These are phyloP conservation scores for Musa schizocarpa DNA, from an alignment of 176 grass and related monocot species.

Conservation along the genomic window DNA sequence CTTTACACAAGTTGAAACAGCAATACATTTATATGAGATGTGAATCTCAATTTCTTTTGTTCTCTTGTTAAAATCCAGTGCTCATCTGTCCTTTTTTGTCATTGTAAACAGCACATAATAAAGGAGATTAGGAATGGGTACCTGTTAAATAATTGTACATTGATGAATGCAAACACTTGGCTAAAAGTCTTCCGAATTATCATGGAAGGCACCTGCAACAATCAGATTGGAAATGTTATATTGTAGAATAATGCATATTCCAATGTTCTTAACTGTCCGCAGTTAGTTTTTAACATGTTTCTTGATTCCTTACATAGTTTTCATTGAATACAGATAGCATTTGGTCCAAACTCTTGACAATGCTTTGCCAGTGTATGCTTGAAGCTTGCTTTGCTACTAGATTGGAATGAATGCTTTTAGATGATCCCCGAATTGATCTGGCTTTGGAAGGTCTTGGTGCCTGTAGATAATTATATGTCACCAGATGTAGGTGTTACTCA, in stretches of 20 bases:
- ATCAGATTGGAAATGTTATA: background rate
- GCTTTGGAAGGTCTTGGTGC: slow-evolving; percentile 61
- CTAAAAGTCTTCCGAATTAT: slow-evolving; percentile 80
- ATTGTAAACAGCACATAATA: background rate
- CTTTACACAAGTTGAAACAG: slow-evolving; percentile 20
- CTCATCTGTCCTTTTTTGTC: background rate
- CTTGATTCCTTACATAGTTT: slow-evolving; percentile 42
- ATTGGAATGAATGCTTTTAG: slow-evolving; percentile 67
- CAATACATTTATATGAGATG: background rate
- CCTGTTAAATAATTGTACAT: slow-evolving; percentile 94
- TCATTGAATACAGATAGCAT: slow-evolving; percentile 52
- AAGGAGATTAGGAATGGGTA: slow-evolving; percentile 14
- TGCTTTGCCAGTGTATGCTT: slow-evolving; percentile 81
- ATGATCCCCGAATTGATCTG: slow-evolving; percentile 63
- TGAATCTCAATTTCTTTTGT: background rate
- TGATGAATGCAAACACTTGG: slow-evolving; percentile 83
- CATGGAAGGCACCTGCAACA: slow-evolving; percentile 58
- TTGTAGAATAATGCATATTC: background rate
- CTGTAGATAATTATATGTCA: slow-evolving; percentile 18
- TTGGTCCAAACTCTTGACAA: slow-evolving; percentile 53
- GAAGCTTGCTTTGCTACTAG: slow-evolving; percentile 62
- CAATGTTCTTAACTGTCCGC: background rate
- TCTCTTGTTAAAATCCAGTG: background rate
- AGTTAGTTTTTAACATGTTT: too few species aligned
- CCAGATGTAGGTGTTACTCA: background rate